These are phyloP conservation scores for Skeletonema grethae DNA, from an alignment of 108 stramenopile species.

Conservation along the genomic window DNA sequence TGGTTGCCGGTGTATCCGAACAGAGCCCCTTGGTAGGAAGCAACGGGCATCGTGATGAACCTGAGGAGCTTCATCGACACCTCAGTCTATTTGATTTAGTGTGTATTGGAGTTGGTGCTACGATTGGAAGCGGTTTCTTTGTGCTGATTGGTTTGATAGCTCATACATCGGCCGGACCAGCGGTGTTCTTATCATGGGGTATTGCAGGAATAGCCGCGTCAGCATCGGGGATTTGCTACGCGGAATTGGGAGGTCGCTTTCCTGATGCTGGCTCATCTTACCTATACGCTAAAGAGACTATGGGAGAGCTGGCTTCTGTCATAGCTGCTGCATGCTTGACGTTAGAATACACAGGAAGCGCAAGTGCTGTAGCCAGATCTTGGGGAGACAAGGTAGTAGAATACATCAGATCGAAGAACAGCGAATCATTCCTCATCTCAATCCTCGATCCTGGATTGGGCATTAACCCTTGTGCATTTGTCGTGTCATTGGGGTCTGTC, in stretches of 20 bases:
- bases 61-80: constrained; percentile 57
- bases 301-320: constrained; percentile 68
- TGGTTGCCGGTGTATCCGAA: constrained; percentile 25
- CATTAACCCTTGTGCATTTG: constrained; percentile 66
- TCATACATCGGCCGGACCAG: constrained; percentile 75
- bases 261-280: constrained; percentile 52
- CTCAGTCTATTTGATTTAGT: constrained; percentile 79
- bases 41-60: background rate
- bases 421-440: constrained; percentile 4
- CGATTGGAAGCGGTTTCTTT: constrained; percentile 87
- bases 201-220: constrained; percentile 65
- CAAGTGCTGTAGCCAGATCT: constrained; percentile 67
- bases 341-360: constrained; percentile 54
- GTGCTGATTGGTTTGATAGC: constrained; percentile 82
- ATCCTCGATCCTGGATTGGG: constrained; percentile 42
- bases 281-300: constrained; percentile 43
- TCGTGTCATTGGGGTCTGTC: constrained; percentile 59
- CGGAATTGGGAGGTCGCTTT: constrained; percentile 62
- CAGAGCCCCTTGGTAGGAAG: background rate
- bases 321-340: constrained; percentile 68
- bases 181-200: constrained; percentile 66
- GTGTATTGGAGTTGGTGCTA: constrained; percentile 79
- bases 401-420: constrained; percentile 22
- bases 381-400: constrained; percentile 83
- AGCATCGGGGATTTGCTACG: constrained; percentile 63